Percentiles rank a stretch among this genome's conserved stretches.
These are phyloP conservation scores for Hyphodiscus hymeniophilus DNA, from an alignment of 495 filamentous ascomycete genomes.

Conservation along the genomic window DNA sequence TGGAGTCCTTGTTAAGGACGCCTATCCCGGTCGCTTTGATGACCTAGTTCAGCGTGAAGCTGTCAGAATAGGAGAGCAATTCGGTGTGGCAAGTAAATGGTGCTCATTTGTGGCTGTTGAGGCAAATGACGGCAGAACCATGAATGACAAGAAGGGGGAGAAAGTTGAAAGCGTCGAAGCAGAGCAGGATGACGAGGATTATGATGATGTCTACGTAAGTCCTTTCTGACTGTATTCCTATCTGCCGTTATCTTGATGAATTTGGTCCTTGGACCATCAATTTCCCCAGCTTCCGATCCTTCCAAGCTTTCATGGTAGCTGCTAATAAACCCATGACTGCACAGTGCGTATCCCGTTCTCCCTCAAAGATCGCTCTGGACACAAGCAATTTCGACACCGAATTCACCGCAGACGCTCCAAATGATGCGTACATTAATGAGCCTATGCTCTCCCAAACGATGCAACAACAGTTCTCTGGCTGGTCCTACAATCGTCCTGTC, in stretches of 20 bases:
- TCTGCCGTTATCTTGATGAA: not conserved
- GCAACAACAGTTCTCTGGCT: constrained; percentile 93
- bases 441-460: constrained; percentile 84
- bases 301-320: too few relatives aligned
- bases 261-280: too few relatives aligned
- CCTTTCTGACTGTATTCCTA: not conserved
- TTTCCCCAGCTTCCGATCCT: too few relatives aligned
- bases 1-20: constrained; percentile 38
- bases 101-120: constrained; percentile 64
- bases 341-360: too few relatives aligned
- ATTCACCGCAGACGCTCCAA: constrained; percentile 81
- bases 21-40: constrained; percentile 36
- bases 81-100: constrained; percentile 58
- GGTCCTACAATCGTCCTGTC: constrained; percentile 94
- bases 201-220: not conserved
- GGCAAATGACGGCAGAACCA: constrained; percentile 23
- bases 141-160: constrained; percentile 1
- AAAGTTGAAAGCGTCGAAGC: not conserved
- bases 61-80: constrained; percentile 51
- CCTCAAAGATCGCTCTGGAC: constrained; percentile 80
- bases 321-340: too few relatives aligned
- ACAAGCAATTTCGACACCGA: constrained; percentile 88
- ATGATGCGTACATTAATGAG: constrained; percentile 91
- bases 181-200: not conserved
- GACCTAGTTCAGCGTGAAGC: constrained; percentile 55